Base-by-base conservation (phyloP, 2,329 filamentous ascomycete genomes). In the Emmonsia crescens region DNA sequence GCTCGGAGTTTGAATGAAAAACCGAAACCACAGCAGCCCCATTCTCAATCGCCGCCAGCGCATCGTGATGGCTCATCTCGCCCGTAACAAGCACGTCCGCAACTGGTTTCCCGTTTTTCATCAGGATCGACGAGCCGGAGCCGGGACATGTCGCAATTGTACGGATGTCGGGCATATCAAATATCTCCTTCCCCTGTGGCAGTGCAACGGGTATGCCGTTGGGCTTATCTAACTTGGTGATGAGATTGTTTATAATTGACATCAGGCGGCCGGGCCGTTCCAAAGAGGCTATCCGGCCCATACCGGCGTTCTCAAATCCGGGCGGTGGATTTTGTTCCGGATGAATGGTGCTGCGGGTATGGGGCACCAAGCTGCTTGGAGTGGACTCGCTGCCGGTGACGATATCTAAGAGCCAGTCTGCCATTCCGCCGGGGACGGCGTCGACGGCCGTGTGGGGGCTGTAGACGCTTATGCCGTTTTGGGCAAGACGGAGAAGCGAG, bases 371-470 rank as follows among this genome's bases (percentile, higher is more conserved):
- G 59, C 2, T 66, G 61, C 16, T 65, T 61, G 64, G 72, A n/a
- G 12, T 58, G 24, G 36, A 10, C 9, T 68, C 40, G 29, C 77
- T 80, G 38, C 85, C 86, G 1, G 87, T 86, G 24, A 96, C 84
- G 57, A 95, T 87, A 70, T 95, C 89, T 63, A 90, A 91, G 10
- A 99, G 85, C 93, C 93, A 99, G 73, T 96, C 90, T 71, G 92
- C 95, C 67, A 99, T 84, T 3, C 94, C 94, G 21, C 86, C 85
- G 0, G 86, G 84, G 0, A 89, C 89, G 46, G 91, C 91, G 75
- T 99, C 94, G 51, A 97, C 85, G 16, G 94, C 93, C 0, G 94
- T 99, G 76, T 99, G 94, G 0, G 94, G 94, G 66, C 88, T 91
- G 79, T 97, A 99, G 61, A 99, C 91, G 66, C 91, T 95, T 69